Conservation (phyloP, 495 filamentous ascomycete genomes). For the Penicillium antarcticum region DNA sequence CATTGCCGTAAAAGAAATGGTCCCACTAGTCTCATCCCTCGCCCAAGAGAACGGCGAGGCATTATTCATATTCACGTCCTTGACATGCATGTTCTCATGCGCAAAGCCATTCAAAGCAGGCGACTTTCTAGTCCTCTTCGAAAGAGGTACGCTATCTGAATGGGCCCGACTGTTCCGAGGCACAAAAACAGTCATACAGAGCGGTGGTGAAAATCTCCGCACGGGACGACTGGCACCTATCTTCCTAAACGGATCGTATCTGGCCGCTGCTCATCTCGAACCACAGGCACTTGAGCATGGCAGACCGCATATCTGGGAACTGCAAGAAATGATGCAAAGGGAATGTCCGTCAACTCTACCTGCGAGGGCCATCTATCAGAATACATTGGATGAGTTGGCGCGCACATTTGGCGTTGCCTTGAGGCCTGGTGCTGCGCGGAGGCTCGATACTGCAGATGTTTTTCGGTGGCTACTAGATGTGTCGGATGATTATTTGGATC, state of each 20-base stretch:
- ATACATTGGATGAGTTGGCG: conserved; percentile 7
- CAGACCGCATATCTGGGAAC: conserved; percentile 11
- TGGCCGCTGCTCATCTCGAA: not conserved
- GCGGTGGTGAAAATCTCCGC: conserved; percentile 3
- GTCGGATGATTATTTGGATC: conserved; percentile 21
- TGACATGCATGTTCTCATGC: conserved; percentile 25
- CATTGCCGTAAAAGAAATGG: conserved; percentile 24
- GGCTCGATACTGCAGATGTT: conserved; percentile 18
- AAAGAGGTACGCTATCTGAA: conserved; percentile 35
- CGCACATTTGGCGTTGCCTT: conserved; percentile 9
- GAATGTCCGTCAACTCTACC: not conserved
- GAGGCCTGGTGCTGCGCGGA: not conserved
- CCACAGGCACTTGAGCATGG: conserved; percentile 9
- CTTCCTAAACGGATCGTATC: conserved; percentile 3
- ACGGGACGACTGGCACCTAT: conserved; percentile 8
- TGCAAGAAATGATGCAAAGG: conserved; percentile 4
- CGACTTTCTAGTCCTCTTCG: conserved; percentile 32
- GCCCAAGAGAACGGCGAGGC: conserved; percentile 26
- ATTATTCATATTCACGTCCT: conserved; percentile 35
- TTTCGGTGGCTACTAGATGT: conserved; percentile 22
- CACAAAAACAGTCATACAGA: conserved; percentile 31
- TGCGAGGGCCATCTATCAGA: conserved; percentile 2
- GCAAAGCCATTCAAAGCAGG: conserved; percentile 11
- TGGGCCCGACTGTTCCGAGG: conserved; percentile 40
- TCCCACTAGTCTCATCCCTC: conserved; percentile 20